Evolutionary conservation across 192 early-diverging fungal genomes (phyloP), one percentile per base, ranked within the genome.

Genomic region (Phlyctochytrium arcticum): DNA sequence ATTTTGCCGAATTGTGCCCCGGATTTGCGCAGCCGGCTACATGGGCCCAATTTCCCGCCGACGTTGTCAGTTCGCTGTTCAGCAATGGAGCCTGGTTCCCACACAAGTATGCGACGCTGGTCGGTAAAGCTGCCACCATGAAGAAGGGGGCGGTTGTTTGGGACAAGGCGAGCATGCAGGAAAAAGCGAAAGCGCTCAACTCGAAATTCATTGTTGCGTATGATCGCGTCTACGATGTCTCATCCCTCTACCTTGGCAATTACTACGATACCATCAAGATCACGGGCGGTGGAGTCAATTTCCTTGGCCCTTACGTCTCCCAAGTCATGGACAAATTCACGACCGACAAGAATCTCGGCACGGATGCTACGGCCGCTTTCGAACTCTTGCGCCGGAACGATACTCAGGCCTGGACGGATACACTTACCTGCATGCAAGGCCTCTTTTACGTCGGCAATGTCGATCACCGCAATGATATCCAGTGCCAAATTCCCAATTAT

Each of bases 401-500:
- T 10, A 65, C 63, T 4, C 17, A 31, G 17, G 54, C 72, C 3
- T 77, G 55, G 24, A 23, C 8, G 10, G 10, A 65, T 9, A 59
- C 63, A 6, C 62, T 76, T 59, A 64, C 30, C 29, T 98, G 95
- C 77, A 73, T 98, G 33, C 81, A 95, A 44, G 82, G 82, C 48
- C 70, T 89, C 36, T 98, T 95, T 67, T 93, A 90, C 49, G 75
- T 91, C 15, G 95, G 94, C 12, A 70, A 76, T 17, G 69, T 96
- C n/a, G 95, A 98, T 62, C 90, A 88, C 56, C 85, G 94, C 26
- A 81, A 93, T 44, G 84, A 87, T 17, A 65, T 91, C 31, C 75
- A 86, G 63, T 97, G 95, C 68, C 75, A 79, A 53, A 86, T 96
- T 62, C 85, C 88, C 47, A 91, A 94, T 71, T 95, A 92, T 63